Evolutionary conservation across 495 filamentous ascomycete species (phyloP), one percentile per base, ranked within the genome.

Genomic region (Hamigera avellanea): DNA sequence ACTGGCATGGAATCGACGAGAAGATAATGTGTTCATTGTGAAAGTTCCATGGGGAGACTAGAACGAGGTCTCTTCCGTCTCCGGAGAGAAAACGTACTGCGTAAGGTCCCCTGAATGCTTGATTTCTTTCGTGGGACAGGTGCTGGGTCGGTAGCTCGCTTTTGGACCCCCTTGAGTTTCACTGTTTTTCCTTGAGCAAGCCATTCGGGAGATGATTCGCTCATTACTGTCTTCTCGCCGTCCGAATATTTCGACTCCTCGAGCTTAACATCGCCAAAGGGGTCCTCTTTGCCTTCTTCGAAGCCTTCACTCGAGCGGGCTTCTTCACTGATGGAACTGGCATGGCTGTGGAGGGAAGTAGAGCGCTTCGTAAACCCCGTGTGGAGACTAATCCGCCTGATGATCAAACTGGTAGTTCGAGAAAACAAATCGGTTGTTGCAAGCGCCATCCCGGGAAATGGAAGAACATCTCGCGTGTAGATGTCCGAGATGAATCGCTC

Each of bases 401-500:
- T 91, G 49, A 93, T 73, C 1, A n/a, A 16, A 7, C 81, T 81
- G 32, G 77, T 81, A 6, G 75, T 71, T 29, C 80, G 72, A 33
- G 89, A 52, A 6, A 62, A 26, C 19, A 50, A 40, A 23, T 69
- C 86, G 30, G 76, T 70, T 45, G 73, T 68, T 26, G 74, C 72
- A 33, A 69, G 62, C 14, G 67, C 71, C 74, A 93, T 93, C 15
- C 86, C 85, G n/a, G 87, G 87, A 48, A 80, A 88, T 8, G 88
- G 83, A 29, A 98, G 59, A 2, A 76, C 58, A 40, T 94, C 86
- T 31, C 76, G 74, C 10, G 83, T 93, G 78, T 89, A 98, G 23
- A 93, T 76, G 42, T 88, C 82, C 10, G 72, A 58, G 14, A 98
- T 65, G 14, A 75, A 55, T 36, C 69, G 65, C 52, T 98, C 91